Evolutionary conservation across 2,329 filamentous ascomycete genomes (phyloP).

Genomic region (Nemania sp.): DNA sequence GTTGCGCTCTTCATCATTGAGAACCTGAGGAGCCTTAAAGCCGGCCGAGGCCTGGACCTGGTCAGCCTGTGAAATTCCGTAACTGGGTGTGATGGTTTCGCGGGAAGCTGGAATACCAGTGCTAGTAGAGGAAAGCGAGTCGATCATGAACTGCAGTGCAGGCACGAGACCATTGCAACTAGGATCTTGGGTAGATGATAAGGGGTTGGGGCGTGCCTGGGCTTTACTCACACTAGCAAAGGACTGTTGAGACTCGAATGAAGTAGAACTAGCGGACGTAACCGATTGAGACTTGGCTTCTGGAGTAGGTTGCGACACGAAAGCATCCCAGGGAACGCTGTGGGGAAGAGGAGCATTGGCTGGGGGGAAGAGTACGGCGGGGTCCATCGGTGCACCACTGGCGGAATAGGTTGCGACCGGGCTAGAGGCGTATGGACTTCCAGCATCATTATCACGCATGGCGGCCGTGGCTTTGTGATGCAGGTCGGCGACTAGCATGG

Average conservation of each 20-base stretch:
- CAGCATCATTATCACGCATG: constrained; percentile 65
- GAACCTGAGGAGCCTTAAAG: constrained; percentile 81
- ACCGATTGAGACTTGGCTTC: constrained; percentile 83
- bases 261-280: constrained; percentile 71
- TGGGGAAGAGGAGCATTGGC: constrained; percentile 83
- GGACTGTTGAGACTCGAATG: constrained; percentile 75
- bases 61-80: constrained; percentile 74
- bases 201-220: constrained; percentile 70
- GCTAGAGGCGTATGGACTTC: constrained; percentile 67
- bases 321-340: constrained; percentile 87
- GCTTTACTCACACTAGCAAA: constrained; percentile 69
- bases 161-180: constrained; percentile 70
- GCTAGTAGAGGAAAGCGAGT: constrained; percentile 75
- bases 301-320: constrained; percentile 76
- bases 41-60: constrained; percentile 75
- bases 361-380: constrained; percentile 79
- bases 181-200: constrained; percentile 73
- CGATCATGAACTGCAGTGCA: constrained; percentile 77
- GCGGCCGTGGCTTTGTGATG: constrained; percentile 90
- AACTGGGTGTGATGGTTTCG: constrained; percentile 17
- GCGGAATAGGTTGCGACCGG: constrained; percentile 78
- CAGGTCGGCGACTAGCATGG: constrained; percentile 98
- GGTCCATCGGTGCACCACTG: constrained; percentile 78
- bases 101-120: constrained; percentile 64
- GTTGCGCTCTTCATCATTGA: constrained; percentile 85